phyloP scores from a whole-genome alignment of 2,329 filamentous ascomycete species.

The Aspergillus quadricinctus region DNA sequence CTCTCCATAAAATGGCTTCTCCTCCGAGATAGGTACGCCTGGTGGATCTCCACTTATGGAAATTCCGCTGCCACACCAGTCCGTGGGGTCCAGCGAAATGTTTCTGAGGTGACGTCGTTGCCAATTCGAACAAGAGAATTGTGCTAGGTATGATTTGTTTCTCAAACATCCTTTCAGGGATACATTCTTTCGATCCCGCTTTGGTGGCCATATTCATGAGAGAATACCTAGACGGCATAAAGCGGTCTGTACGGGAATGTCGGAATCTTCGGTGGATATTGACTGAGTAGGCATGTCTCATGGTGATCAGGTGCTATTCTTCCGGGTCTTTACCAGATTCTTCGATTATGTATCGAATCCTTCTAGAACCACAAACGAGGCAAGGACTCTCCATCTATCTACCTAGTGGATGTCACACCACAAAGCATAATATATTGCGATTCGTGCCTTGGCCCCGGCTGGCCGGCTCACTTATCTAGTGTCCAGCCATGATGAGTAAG shows the following conservation, averaged over 20 bases:
- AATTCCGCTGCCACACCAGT: conserved; percentile 18
- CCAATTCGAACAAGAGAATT: neutral
- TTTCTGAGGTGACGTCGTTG: neutral
- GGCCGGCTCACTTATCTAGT: neutral
- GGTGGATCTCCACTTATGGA: conserved; percentile 8
- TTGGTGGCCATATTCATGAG: neutral
- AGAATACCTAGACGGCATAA: neutral
- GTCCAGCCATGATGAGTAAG: neutral
- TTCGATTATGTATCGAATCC: conserved; percentile 9
- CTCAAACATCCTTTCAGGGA: neutral
- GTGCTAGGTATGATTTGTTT: neutral
- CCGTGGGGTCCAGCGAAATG: conserved; percentile 20
- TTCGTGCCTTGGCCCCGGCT: neutral
- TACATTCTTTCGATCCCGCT: neutral
- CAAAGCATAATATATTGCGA: neutral
- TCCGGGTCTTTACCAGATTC: neutral
- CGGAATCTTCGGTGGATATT: neutral
- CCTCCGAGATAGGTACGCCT: neutral
- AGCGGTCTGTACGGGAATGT: neutral
- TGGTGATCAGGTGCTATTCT: conserved; percentile 5
- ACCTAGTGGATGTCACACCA: neutral
- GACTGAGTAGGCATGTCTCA: neutral
- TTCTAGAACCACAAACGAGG: conserved; percentile 9
- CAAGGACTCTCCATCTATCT: neutral
- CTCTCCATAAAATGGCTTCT: neutral